Evolutionary conservation across 345 rosid species (phyloP).

Genomic region (Arabidopsis arenosa): DNA sequence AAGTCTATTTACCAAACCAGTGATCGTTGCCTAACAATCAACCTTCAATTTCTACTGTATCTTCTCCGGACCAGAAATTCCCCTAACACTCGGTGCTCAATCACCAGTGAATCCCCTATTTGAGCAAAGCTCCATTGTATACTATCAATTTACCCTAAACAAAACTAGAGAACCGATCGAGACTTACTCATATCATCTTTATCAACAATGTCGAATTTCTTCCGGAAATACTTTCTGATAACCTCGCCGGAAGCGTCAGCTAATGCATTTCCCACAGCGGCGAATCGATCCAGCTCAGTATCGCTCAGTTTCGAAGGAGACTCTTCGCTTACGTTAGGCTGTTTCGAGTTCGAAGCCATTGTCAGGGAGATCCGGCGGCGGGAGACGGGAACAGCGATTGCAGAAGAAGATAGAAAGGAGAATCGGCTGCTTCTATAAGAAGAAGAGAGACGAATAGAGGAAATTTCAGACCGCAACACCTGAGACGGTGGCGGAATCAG

Average conservation of each 20-base stretch:
- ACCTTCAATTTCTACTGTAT: neutral
- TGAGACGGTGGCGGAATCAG: conserved; percentile 42
- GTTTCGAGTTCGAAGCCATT: conserved; percentile 52
- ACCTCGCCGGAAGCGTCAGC: conserved; percentile 94
- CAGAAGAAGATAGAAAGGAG: neutral
- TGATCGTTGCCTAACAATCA: neutral
- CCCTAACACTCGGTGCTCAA: neutral
- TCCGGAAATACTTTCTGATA: conserved; percentile 78
- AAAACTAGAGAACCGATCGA: neutral
- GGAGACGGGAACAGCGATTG: conserved; percentile 10
- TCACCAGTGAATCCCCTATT: conserved; percentile 10
- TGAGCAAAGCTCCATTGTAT: neutral
- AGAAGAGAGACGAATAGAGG: conserved; percentile 8
- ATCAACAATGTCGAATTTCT: conserved; percentile 80
- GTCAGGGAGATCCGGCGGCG: conserved; percentile 21
- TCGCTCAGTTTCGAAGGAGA: conserved; percentile 22
- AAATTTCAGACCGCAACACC: conserved; percentile 32
- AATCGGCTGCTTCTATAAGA: neutral
- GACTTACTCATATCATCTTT: conserved; percentile 81
- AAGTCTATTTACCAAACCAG: neutral
- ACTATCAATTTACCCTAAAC: neutral
- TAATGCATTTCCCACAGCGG: conserved; percentile 59
- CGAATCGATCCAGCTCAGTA: conserved; percentile 58
- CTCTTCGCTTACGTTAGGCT: conserved; percentile 23
- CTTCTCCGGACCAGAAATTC: neutral